These are phyloP conservation scores for Ogataea hybrid DNA, from an alignment of 1,139 yeast species.

Conservation along the genomic window DNA sequence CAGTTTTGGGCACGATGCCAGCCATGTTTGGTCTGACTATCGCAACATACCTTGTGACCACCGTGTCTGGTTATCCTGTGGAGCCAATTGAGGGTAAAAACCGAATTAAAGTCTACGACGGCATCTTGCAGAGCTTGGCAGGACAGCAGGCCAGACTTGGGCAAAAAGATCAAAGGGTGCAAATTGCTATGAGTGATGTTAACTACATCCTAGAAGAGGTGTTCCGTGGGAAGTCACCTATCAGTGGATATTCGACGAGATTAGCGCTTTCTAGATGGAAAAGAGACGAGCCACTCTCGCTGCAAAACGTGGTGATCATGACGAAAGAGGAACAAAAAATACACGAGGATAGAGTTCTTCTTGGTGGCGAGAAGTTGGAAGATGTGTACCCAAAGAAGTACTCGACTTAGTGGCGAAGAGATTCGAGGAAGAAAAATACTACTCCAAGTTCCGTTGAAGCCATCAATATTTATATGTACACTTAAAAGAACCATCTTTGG, in stretches of 20 bases:
- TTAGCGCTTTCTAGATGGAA: conserved; percentile 84
- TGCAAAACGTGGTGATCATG: conserved; percentile 79
- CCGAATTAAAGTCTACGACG: conserved; percentile 79
- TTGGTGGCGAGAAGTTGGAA: conserved; percentile 57
- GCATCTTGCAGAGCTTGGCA: conserved; percentile 75
- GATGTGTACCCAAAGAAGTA: conserved; percentile 67
- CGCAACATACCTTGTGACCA: conserved; percentile 78
- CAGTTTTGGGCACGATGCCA: conserved; percentile 95
- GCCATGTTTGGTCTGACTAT: conserved; percentile 91
- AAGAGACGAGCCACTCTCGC: conserved; percentile 51
- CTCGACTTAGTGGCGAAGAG: conserved; percentile 59
- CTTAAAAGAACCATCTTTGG: conserved; percentile 58
- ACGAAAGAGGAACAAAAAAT: conserved; percentile 81
- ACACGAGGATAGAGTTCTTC: conserved; percentile 74
- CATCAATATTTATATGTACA: conserved; percentile 10
- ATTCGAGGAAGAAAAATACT: conserved; percentile 72
- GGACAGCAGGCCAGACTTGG: conserved; percentile 85
- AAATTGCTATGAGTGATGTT: conserved; percentile 68
- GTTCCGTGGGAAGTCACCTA: conserved; percentile 86
- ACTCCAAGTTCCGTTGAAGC: conserved; percentile 51
- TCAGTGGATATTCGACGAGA: conserved; percentile 81
- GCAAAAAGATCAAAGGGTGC: conserved; percentile 64
- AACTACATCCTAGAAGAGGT: conserved; percentile 90
- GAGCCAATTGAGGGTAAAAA: conserved; percentile 93
- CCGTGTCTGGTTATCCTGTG: conserved; percentile 80